Evolutionary conservation across 148 eudicot genomes (phyloP).

Genomic region (Heliamphora exappendiculata): DNA sequence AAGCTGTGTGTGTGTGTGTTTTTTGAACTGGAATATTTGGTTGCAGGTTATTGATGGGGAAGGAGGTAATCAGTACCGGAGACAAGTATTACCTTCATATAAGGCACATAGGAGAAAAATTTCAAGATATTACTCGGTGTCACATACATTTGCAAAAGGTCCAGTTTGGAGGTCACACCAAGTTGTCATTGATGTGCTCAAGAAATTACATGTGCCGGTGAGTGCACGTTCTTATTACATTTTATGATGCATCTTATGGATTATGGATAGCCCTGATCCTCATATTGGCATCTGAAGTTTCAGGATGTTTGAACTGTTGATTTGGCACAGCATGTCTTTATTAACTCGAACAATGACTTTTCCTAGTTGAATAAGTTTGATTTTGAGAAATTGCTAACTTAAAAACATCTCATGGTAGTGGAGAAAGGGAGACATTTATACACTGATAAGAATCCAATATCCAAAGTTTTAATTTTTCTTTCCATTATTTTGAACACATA

Average conservation of each 20-base stretch:
- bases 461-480: background rate
- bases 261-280: background rate
- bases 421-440: background rate
- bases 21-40: constrained; percentile 8
- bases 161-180: constrained; percentile 48
- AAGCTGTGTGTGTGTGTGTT: no score
- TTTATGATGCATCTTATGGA: background rate
- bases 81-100: constrained; percentile 73
- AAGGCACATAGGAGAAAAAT: constrained; percentile 68
- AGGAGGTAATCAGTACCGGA: constrained; percentile 66
- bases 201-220: constrained; percentile 71
- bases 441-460: background rate
- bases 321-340: constrained; percentile 7
- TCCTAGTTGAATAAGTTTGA: background rate
- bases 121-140: constrained; percentile 21
- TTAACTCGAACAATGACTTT: no score
- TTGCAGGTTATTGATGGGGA: constrained; percentile 86
- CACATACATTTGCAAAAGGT: constrained; percentile 24
- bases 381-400: background rate
- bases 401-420: background rate
- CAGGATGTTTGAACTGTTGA: background rate
- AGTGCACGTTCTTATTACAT: constrained; percentile 12
- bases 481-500: background rate
- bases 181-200: constrained; percentile 43
- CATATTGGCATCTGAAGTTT: background rate